A percentile compares a stretch with the other conserved stretches of the same genome.
Evolutionary conservation across 768 basidiomycete genomes (phyloP).

Genomic region (Tricholoma saponaceum): DNA sequence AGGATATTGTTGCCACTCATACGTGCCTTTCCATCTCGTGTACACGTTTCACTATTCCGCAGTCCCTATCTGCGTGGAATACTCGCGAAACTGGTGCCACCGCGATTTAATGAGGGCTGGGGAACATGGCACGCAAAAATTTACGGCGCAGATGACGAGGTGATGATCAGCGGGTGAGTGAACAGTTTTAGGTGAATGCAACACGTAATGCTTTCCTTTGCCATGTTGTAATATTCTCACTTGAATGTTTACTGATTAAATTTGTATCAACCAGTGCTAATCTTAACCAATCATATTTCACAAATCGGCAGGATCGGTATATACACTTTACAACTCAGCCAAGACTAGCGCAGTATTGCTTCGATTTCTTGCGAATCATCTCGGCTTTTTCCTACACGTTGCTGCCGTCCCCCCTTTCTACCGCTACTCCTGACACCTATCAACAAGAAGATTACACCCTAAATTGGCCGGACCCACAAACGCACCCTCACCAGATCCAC

Average conservation of each 20-base stretch:
- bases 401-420: slow-evolving; percentile 19
- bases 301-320: slow-evolving; percentile 94
- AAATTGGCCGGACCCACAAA: slow-evolving; percentile 62
- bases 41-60: slow-evolving; percentile 79
- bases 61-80: slow-evolving; percentile 81
- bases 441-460: slow-evolving; percentile 44
- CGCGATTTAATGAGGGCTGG: slow-evolving; percentile 97
- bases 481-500: slow-evolving; percentile 70
- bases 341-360: slow-evolving; percentile 76
- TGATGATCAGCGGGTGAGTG: slow-evolving; percentile 87
- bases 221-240: not conserved
- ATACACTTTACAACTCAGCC: slow-evolving; percentile 63
- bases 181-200: not conserved
- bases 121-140: slow-evolving; percentile 98
- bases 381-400: slow-evolving; percentile 70
- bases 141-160: slow-evolving; percentile 89
- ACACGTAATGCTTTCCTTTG: not conserved
- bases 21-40: slow-evolving; percentile 63
- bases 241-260: not conserved
- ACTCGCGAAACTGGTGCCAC: slow-evolving; percentile 75
- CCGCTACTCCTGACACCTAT: slow-evolving; percentile 24
- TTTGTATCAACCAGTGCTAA: slow-evolving; percentile 64
- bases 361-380: slow-evolving; percentile 66
- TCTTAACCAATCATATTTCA: slow-evolving; percentile 89
- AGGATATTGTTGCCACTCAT: slow-evolving; percentile 70